phyloP scores from a whole-genome alignment of 345 rosid genomes.

The Citropsis articulata region DNA sequence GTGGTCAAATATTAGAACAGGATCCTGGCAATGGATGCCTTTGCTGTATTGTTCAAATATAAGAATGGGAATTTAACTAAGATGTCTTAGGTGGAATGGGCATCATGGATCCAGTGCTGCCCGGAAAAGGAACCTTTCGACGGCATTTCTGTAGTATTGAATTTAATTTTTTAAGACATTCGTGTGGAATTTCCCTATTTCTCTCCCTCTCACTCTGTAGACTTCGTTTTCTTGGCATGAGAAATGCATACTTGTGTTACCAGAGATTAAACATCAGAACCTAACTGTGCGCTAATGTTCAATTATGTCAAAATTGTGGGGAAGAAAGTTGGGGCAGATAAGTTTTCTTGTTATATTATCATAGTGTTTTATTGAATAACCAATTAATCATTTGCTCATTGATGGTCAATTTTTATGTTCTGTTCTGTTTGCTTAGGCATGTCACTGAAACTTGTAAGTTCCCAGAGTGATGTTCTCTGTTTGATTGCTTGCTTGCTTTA shows the following conservation, averaged over 20 bases:
- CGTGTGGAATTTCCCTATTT: neutral
- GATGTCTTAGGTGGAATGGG: neutral
- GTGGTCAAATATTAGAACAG: slow-evolving; percentile 1
- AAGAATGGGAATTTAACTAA: neutral
- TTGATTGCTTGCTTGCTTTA: neutral
- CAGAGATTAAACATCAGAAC: neutral
- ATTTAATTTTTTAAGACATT: neutral
- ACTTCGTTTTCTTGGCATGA: neutral
- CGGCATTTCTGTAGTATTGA: neutral
- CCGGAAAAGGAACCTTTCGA: neutral
- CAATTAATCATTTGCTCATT: neutral
- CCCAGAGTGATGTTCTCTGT: neutral
- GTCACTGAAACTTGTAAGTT: neutral
- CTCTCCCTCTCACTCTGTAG: neutral
- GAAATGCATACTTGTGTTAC: neutral
- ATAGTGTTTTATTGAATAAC: neutral
- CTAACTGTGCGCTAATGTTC: neutral
- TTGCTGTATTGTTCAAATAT: slow-evolving; percentile 2
- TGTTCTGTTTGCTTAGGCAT: neutral
- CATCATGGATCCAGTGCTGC: neutral
- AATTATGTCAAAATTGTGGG: neutral
- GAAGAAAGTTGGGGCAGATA: neutral
- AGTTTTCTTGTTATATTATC: neutral
- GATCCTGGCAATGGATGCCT: neutral
- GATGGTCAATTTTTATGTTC: neutral